Percentiles rank a stretch among this genome's conserved stretches.
Conservation (phyloP, 2,329 filamentous ascomycete genomes). For the Neofusicoccum kwambonambiense region DNA sequence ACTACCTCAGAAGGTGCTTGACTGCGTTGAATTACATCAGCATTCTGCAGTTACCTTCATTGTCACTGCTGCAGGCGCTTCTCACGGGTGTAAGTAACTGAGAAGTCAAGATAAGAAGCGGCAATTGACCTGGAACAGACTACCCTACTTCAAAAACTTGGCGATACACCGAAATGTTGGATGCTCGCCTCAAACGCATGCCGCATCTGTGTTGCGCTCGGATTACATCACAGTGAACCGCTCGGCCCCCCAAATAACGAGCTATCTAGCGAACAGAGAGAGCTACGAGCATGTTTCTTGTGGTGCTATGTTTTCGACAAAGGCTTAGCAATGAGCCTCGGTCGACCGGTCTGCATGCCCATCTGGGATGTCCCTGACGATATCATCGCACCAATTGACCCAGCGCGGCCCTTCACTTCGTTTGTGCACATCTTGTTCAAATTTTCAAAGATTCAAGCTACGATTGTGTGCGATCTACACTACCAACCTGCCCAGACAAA, state of each 20-base stretch:
- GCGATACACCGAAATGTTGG: constrained; percentile 34
- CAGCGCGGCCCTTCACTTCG: constrained; percentile 26
- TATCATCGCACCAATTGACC: constrained; percentile 26
- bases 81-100: constrained; percentile 29
- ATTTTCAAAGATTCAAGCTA: constrained; percentile 30
- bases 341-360: constrained; percentile 32
- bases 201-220: constrained; percentile 31
- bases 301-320: constrained; percentile 35
- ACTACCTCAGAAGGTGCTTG: constrained; percentile 30
- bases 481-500: constrained; percentile 23
- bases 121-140: constrained; percentile 20
- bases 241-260: constrained; percentile 23
- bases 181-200: constrained; percentile 32
- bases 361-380: constrained; percentile 27
- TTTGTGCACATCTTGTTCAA: constrained; percentile 29
- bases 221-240: constrained; percentile 25
- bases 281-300: constrained; percentile 30
- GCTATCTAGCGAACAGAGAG: constrained; percentile 21
- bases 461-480: constrained; percentile 23
- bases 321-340: constrained; percentile 30
- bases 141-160: constrained; percentile 34
- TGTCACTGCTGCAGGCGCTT: constrained; percentile 31
- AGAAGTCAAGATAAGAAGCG: neutral
- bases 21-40: constrained; percentile 32
- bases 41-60: constrained; percentile 28